Percentiles rank a stretch among this genome's conserved stretches.
Conservation (phyloP, 2,329 filamentous ascomycete genomes). For the Didymella sp. region DNA sequence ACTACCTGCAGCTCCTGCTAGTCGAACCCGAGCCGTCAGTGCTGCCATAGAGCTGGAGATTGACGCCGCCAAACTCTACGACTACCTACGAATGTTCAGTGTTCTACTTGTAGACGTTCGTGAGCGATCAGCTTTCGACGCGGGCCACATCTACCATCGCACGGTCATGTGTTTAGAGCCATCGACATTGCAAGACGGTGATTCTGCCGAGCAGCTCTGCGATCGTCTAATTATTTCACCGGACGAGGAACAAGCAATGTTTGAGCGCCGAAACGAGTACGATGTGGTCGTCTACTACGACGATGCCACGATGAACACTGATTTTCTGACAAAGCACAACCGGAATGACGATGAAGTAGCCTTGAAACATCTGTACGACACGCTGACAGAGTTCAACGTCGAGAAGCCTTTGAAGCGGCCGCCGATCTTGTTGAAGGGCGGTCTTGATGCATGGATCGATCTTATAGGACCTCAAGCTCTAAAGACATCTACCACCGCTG, state of each 20-base stretch:
- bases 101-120: slow-evolving; percentile 88
- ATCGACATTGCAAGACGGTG: slow-evolving; percentile 71
- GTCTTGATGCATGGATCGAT: slow-evolving; percentile 85
- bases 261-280: slow-evolving; percentile 75
- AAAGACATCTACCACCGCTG: slow-evolving; percentile 62
- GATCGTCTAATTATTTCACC: slow-evolving; percentile 76
- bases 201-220: slow-evolving; percentile 68
- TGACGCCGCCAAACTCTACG: slow-evolving; percentile 72
- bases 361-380: slow-evolving; percentile 77
- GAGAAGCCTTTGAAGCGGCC: slow-evolving; percentile 74
- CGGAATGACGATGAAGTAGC: slow-evolving; percentile 54
- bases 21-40: slow-evolving; percentile 53
- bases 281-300: slow-evolving; percentile 94
- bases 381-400: slow-evolving; percentile 83
- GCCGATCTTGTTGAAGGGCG: slow-evolving; percentile 81
- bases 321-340: slow-evolving; percentile 61
- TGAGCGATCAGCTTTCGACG: slow-evolving; percentile 78
- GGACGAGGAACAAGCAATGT: slow-evolving; percentile 75
- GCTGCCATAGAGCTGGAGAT: slow-evolving; percentile 67
- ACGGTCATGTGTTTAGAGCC: slow-evolving; percentile 91
- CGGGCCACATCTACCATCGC: slow-evolving; percentile 85
- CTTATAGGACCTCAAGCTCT: slow-evolving; percentile 76
- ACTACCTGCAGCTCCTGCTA: slow-evolving; percentile 2
- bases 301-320: slow-evolving; percentile 66
- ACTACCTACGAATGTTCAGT: slow-evolving; percentile 70